Conservation (phyloP, 2,329 filamentous ascomycete species). For the Paradendryphiella salina region DNA sequence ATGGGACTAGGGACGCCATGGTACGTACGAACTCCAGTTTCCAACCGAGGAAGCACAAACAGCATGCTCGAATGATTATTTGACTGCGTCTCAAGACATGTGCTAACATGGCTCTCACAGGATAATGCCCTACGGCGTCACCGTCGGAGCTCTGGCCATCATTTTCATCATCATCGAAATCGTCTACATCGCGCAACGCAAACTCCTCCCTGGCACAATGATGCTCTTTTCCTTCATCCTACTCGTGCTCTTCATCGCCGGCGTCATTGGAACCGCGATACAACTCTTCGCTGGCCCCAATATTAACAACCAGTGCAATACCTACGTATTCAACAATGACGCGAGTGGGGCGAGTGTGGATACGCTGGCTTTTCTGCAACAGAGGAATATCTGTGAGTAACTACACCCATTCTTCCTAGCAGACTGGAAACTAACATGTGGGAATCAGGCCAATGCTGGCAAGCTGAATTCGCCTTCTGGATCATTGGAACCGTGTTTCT, state of each 20-base stretch:
- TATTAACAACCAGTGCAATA: slow-evolving; percentile 62
- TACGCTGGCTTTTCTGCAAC: slow-evolving; percentile 65
- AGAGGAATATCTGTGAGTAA: slow-evolving; percentile 62
- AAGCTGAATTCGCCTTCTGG: slow-evolving; percentile 65
- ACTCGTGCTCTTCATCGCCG: slow-evolving; percentile 63
- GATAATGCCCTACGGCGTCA: slow-evolving; percentile 67
- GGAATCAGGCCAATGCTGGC: slow-evolving; percentile 61
- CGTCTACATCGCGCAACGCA: slow-evolving; percentile 58
- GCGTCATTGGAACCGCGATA: slow-evolving; percentile 64
- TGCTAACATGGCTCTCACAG: slow-evolving; percentile 44
- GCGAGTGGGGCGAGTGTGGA: slow-evolving; percentile 55
- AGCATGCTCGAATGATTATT: neutral
- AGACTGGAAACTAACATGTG: neutral
- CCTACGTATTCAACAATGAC: slow-evolving; percentile 56
- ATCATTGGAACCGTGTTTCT: slow-evolving; percentile 66
- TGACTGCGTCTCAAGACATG: neutral
- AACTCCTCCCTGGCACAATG: slow-evolving; percentile 62
- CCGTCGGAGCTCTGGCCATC: slow-evolving; percentile 59
- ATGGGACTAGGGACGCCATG: slow-evolving; percentile 62
- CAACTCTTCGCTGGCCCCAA: slow-evolving; percentile 63
- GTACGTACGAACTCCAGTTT: slow-evolving; percentile 46
- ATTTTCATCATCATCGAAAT: slow-evolving; percentile 63
- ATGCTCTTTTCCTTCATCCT: slow-evolving; percentile 64
- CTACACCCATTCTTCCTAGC: neutral
- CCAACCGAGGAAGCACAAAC: slow-evolving; percentile 1